Evolutionary conservation across 768 basidiomycete genomes (phyloP).

Genomic region (Russula abietina): DNA sequence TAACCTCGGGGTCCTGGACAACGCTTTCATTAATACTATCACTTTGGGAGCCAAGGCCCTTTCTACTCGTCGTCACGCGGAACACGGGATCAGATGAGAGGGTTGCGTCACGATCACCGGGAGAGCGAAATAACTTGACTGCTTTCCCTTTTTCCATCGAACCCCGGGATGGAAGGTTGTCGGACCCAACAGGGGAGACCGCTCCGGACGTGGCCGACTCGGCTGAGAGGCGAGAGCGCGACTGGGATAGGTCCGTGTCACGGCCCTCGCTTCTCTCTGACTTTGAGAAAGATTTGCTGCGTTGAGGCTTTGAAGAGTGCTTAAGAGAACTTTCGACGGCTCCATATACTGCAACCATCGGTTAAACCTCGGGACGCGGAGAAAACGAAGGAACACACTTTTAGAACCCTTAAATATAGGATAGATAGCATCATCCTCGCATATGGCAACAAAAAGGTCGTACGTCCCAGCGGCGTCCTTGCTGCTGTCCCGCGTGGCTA

Average conservation of each 20-base stretch:
- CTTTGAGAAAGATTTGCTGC: conserved; percentile 19
- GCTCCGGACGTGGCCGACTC: conserved; percentile 34
- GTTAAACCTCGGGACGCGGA: background rate
- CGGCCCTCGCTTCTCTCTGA: conserved; percentile 11
- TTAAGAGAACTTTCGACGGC: conserved; percentile 30
- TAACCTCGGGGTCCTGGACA: conserved; percentile 26
- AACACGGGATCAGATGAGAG: conserved; percentile 28
- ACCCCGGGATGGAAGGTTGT: conserved; percentile 35
- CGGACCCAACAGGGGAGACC: conserved; percentile 19
- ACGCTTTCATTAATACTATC: conserved; percentile 10
- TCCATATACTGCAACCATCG: conserved; percentile 35
- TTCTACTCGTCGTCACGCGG: conserved; percentile 24
- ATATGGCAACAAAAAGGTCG: conserved; percentile 82
- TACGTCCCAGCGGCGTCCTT: conserved; percentile 66
- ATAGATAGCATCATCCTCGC: conserved; percentile 86
- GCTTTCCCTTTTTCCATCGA: conserved; percentile 61
- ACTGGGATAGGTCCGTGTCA: conserved; percentile 24
- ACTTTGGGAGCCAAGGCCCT: conserved; percentile 7
- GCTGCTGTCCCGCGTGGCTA: conserved; percentile 81
- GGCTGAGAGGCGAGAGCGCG: conserved; percentile 35
- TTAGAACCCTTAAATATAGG: conserved; percentile 80
- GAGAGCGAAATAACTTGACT: conserved; percentile 52
- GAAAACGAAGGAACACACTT: conserved; percentile 42
- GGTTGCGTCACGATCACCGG: conserved; percentile 34
- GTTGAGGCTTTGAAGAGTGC: conserved; percentile 8